These are phyloP conservation scores for Rhizomucor miehei DNA, from an alignment of 371 early-diverging fungal species.

Conservation along the genomic window DNA sequence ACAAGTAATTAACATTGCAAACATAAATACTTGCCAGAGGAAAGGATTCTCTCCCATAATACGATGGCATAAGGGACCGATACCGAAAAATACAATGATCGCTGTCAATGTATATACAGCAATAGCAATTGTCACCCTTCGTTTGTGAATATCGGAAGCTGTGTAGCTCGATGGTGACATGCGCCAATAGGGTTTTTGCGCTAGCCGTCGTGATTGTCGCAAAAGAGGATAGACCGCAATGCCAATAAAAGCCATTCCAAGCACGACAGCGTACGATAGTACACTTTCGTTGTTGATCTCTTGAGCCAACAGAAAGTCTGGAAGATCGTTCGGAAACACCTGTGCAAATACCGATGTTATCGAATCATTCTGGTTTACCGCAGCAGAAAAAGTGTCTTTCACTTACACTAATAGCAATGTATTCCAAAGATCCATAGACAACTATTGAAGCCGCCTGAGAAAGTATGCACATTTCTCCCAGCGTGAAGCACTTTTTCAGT, in stretches of 20 bases:
- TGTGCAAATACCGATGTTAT: too few species aligned
- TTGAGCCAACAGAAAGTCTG: constrained; percentile 19
- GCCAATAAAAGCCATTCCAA: constrained; percentile 73
- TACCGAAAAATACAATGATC: constrained; percentile 33
- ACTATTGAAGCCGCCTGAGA: constrained; percentile 50
- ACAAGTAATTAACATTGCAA: background rate
- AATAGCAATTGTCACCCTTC: constrained; percentile 27
- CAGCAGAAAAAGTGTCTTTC: too few species aligned
- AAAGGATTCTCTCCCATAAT: constrained; percentile 56
- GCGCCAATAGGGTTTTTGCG: constrained; percentile 50
- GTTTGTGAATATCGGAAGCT: constrained; percentile 9
- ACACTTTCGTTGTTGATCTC: constrained; percentile 32
- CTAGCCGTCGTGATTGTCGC: constrained; percentile 45
- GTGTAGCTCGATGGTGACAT: constrained; percentile 9
- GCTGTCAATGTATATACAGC: constrained; percentile 40
- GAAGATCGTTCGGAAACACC: constrained; percentile 22
- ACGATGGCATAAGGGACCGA: constrained; percentile 47
- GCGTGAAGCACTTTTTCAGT: constrained; percentile 58
- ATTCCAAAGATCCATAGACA: constrained; percentile 36
- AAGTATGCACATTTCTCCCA: constrained; percentile 68
- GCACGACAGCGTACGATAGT: constrained; percentile 48
- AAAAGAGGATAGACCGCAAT: constrained; percentile 52
- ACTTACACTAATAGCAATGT: constrained; percentile 11
- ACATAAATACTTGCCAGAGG: constrained; percentile 42
- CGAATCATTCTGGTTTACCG: too few species aligned